A percentile compares a stretch with the other conserved stretches of the same genome.
These are phyloP conservation scores for Trypanosoma platydactyli DNA, from an alignment of 208 protist genomes.

Conservation along the genomic window DNA sequence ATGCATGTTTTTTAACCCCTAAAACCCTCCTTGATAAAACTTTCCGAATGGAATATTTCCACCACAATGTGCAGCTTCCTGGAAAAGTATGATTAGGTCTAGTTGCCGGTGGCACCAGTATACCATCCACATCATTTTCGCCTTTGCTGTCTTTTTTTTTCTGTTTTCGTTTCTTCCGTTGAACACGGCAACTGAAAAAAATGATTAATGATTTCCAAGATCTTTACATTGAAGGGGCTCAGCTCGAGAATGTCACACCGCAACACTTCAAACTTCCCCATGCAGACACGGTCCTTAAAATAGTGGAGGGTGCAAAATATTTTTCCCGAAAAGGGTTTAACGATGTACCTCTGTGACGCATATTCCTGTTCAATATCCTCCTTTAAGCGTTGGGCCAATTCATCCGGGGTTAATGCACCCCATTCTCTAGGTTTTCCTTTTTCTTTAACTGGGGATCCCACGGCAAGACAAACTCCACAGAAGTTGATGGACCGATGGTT, in stretches of 20 bases:
- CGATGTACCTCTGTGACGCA: slow-evolving; percentile 1
- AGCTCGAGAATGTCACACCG: slow-evolving; percentile 1
- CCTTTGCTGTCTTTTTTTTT: too few relatives aligned
- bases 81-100: slow-evolving; percentile 3
- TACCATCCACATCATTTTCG: not conserved
- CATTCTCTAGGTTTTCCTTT: not conserved
- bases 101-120: slow-evolving; percentile 2
- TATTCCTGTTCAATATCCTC: slow-evolving; percentile 4
- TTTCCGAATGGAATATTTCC: slow-evolving; percentile 10
- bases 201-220: not conserved
- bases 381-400: not conserved
- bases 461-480: slow-evolving; percentile 9
- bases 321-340: slow-evolving; percentile 10
- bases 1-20: slow-evolving; percentile 19
- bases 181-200: too few relatives aligned
- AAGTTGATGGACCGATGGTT: slow-evolving; percentile 7
- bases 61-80: slow-evolving; percentile 14
- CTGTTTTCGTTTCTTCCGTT: too few relatives aligned
- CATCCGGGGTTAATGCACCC: not conserved
- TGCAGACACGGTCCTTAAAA: not conserved
- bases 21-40: slow-evolving; percentile 7
- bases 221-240: not conserved
- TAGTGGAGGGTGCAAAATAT: slow-evolving; percentile 9
- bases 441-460: not conserved
- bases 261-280: not conserved